These are phyloP conservation scores for Trichothecium roseum DNA, from an alignment of 2,329 filamentous ascomycete genomes.

Conservation along the genomic window DNA sequence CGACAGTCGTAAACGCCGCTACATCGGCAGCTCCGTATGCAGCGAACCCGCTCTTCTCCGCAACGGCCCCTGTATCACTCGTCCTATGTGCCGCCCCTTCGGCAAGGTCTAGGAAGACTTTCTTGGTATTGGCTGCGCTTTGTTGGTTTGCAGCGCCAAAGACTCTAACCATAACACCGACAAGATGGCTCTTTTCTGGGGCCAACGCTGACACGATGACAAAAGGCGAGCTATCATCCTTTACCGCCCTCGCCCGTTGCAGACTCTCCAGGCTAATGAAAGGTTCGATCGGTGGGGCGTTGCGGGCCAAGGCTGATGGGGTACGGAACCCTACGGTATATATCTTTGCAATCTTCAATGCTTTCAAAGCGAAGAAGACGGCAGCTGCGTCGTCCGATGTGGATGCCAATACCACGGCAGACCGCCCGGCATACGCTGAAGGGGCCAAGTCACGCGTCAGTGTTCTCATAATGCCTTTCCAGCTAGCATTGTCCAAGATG, in stretches of 20 bases:
- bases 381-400: slow-evolving; percentile 67
- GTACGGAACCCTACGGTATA: slow-evolving; percentile 77
- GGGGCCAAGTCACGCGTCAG: slow-evolving; percentile 74
- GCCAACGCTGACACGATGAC: slow-evolving; percentile 72
- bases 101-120: slow-evolving; percentile 74
- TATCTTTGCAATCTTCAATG: slow-evolving; percentile 65
- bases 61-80: slow-evolving; percentile 57
- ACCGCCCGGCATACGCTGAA: slow-evolving; percentile 66
- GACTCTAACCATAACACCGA: slow-evolving; percentile 66
- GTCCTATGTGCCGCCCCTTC: slow-evolving; percentile 43
- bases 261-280: slow-evolving; percentile 64
- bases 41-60: slow-evolving; percentile 65
- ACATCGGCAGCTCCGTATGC: slow-evolving; percentile 73
- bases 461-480: slow-evolving; percentile 77
- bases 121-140: slow-evolving; percentile 33
- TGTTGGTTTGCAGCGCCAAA: slow-evolving; percentile 37
- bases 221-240: slow-evolving; percentile 53
- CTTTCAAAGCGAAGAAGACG: slow-evolving; percentile 68
- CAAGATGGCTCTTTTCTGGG: slow-evolving; percentile 67
- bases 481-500: slow-evolving; percentile 72
- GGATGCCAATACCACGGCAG: slow-evolving; percentile 65
- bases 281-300: slow-evolving; percentile 60
- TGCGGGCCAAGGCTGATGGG: slow-evolving; percentile 47
- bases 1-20: slow-evolving; percentile 74
- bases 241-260: slow-evolving; percentile 38